Evolutionary conservation across 805 yeast species (phyloP), one percentile per base, ranked within the genome.

Genomic region (Monosporozyma yasuniensis): DNA sequence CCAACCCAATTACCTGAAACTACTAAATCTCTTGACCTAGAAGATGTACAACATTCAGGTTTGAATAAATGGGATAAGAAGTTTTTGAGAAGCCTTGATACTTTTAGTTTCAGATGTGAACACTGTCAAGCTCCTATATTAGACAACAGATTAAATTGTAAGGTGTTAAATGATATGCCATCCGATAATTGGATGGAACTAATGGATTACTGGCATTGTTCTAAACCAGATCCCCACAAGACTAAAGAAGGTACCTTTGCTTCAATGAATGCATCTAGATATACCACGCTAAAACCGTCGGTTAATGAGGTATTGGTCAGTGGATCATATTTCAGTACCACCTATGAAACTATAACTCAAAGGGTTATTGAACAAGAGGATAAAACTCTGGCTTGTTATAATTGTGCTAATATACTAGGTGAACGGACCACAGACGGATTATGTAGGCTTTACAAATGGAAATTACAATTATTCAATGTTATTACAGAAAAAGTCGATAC

Each of bases 151-250:
- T 12, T 16, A 6, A 57, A 61, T 34, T 60, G 60, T 39, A 22
- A 37, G 6, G 57, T 49, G 25, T 21, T 65, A 9, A 59, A 58
- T 48, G 86, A 86, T 37, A 78, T 91, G 81, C 99, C 99, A 0
- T 84, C 95, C 1, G 97, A 89, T 60, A 72, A 79, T 46, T 91
- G 99, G 99, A 80, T 84, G 12, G 99, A 91, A 63, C 70, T 93
- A 76, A 84, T 91, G 95, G 98, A 91, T 51, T 85, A 84, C 56
- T 91, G 99, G 99, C 97, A 91, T 64, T 91, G 99, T 62, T 97
- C 91, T 61, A 84, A 84, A 58, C 95, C 95, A 0, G 64, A 67
- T 41, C 52, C 51, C 30, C 51, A 48, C 50, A 9, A 48, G 3
- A n/a, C 7, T 32, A n/a, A 32, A 14, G 35, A 32, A 3, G 35